Percentiles rank a stretch among this genome's conserved stretches.
phyloP scores from a whole-genome alignment of 352 stramenopile species.

The Phytophthora pluvialis region DNA sequence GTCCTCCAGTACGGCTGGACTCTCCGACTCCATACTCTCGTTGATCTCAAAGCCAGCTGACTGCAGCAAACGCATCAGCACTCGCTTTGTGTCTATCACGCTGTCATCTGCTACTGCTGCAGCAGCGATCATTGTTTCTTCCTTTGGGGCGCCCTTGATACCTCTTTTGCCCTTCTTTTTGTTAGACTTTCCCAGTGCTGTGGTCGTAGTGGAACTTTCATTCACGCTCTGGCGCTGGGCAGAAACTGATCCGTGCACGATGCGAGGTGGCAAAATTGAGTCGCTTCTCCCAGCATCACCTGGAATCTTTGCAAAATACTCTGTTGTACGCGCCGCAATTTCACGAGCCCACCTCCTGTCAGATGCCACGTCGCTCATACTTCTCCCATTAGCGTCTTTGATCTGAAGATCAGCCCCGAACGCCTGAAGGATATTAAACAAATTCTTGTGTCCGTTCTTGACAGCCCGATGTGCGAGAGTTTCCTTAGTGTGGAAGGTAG shows the following conservation, averaged over 20 bases:
- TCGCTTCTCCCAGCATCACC: background rate
- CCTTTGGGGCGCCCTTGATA: constrained; percentile 8
- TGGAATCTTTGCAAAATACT: background rate
- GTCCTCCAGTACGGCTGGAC: background rate
- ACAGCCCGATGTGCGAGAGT: constrained; percentile 36
- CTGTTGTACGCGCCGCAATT: constrained; percentile 6
- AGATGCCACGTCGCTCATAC: constrained; percentile 17
- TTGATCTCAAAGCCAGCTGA: background rate
- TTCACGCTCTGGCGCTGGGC: background rate
- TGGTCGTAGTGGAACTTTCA: background rate
- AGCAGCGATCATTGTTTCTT: background rate
- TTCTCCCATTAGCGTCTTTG: constrained; percentile 1
- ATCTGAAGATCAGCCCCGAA: constrained; percentile 26
- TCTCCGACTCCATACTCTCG: background rate
- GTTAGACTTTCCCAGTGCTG: background rate
- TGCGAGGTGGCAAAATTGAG: background rate
- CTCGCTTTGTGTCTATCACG: background rate
- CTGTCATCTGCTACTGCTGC: background rate
- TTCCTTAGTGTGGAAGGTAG: constrained; percentile 39
- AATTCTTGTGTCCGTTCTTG: constrained; percentile 15
- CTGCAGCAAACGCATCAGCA: constrained; percentile 6
- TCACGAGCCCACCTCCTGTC: constrained; percentile 12
- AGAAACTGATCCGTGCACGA: background rate
- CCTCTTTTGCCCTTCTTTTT: constrained; percentile 43
- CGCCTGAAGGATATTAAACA: constrained; percentile 13